These are phyloP conservation scores for Phialophora verrucosa DNA, from an alignment of 2,329 filamentous ascomycete species.

Conservation along the genomic window DNA sequence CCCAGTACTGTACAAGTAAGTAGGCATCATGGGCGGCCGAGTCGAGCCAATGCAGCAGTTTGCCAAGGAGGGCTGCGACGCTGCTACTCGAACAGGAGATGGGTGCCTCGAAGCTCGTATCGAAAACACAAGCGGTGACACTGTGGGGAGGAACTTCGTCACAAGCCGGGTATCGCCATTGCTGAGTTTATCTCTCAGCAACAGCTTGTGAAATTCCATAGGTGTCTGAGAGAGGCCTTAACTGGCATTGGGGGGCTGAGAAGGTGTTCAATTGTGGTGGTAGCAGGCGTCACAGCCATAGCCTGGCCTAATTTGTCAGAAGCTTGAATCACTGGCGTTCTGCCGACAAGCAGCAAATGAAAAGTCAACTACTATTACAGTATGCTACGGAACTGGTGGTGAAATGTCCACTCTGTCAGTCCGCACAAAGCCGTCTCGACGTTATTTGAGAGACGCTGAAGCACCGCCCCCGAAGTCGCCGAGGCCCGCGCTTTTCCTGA, in stretches of 20 bases:
- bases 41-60: background rate
- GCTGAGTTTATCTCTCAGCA: no score
- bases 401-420: background rate
- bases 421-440: background rate
- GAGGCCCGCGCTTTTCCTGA: constrained; percentile 7
- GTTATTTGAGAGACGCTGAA: background rate
- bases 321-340: background rate
- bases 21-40: no score
- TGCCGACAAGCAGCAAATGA: background rate
- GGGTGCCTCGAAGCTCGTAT: background rate
- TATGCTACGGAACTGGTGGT: background rate
- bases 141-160: background rate
- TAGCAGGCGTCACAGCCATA: no score
- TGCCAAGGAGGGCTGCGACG: background rate
- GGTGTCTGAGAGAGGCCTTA: background rate
- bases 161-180: background rate
- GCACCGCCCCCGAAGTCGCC: background rate
- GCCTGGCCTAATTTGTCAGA: constrained; percentile 9
- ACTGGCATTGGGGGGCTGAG: background rate
- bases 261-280: background rate
- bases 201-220: background rate
- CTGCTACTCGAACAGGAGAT: background rate
- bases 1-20: no score
- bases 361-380: no score
- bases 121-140: background rate